phyloP scores from a whole-genome alignment of 345 rosid genomes.

The Eutrema japonicum region DNA sequence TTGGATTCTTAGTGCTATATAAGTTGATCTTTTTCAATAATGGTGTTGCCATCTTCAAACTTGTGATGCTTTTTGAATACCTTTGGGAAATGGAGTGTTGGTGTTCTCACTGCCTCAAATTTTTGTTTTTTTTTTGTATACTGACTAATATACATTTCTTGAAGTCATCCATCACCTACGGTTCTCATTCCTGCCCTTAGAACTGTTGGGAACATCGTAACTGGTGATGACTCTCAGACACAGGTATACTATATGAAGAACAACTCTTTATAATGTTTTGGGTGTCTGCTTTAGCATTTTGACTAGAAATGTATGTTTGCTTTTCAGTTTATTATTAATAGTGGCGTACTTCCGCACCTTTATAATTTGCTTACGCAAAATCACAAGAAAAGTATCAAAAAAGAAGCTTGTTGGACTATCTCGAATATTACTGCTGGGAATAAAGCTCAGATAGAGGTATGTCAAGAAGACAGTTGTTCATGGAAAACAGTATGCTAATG shows the following conservation, averaged over 20 bases:
- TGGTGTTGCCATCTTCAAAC: constrained; percentile 25
- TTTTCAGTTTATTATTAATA: constrained; percentile 75
- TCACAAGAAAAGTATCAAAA: constrained; percentile 85
- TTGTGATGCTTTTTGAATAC: constrained; percentile 13
- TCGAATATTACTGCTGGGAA: constrained; percentile 91
- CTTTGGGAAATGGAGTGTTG: constrained; percentile 15
- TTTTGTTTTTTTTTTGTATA: background rate
- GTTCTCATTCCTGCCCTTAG: constrained; percentile 88
- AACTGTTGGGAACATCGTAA: constrained; percentile 79
- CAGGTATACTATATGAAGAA: constrained; percentile 54
- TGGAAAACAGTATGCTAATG: constrained; percentile 31
- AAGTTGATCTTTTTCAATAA: constrained; percentile 2
- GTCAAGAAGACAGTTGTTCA: constrained; percentile 4
- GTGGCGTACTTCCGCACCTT: constrained; percentile 70
- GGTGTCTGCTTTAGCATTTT: constrained; percentile 24
- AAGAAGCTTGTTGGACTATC: constrained; percentile 94
- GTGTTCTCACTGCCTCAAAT: constrained; percentile 11
- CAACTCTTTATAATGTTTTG: constrained; percentile 1
- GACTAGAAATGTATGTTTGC: constrained; percentile 13
- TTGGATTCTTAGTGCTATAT: constrained; percentile 2
- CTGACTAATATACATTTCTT: constrained; percentile 40
- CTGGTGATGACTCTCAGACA: constrained; percentile 88
- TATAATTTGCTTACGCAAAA: constrained; percentile 70
- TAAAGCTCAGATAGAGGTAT: constrained; percentile 79
- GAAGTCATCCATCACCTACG: constrained; percentile 79